These are phyloP conservation scores for Nakazawaea wickerhamii DNA, from an alignment of 805 yeast genomes.

Conservation along the genomic window DNA sequence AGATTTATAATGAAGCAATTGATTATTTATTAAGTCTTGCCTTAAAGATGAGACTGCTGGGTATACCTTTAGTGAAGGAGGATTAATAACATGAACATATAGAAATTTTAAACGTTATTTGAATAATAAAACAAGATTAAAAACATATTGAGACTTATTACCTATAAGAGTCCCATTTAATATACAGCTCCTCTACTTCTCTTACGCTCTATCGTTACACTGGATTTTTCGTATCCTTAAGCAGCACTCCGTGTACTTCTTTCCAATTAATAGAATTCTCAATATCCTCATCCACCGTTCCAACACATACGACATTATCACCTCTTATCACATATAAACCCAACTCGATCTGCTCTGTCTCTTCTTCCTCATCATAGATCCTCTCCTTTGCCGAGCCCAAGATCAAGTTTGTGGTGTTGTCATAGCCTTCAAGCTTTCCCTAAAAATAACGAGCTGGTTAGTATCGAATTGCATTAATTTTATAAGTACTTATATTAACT, in stretches of 20 bases:
- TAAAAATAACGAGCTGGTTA: constrained; percentile 9
- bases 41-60: constrained; percentile 70
- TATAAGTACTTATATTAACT: constrained; percentile 2
- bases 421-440: constrained; percentile 55
- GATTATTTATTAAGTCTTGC: constrained; percentile 86
- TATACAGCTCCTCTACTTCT: neutral
- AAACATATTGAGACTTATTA: too few species aligned
- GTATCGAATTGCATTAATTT: neutral
- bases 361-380: constrained; percentile 36
- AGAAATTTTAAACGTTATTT: neutral
- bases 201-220: constrained; percentile 10
- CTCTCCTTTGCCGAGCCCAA: constrained; percentile 48
- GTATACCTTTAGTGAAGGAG: constrained; percentile 45
- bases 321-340: constrained; percentile 55
- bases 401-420: constrained; percentile 57
- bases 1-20: constrained; percentile 86
- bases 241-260: constrained; percentile 18
- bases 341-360: constrained; percentile 32
- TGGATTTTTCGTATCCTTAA: constrained; percentile 28
- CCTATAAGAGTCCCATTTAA: neutral
- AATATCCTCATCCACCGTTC: constrained; percentile 40
- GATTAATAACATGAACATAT: neutral
- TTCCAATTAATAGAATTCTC: constrained; percentile 39
- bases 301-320: constrained; percentile 52
- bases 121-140: too few species aligned